These are phyloP conservation scores for Kondoa malvinella DNA, from an alignment of 768 basidiomycete genomes.

Conservation along the genomic window DNA sequence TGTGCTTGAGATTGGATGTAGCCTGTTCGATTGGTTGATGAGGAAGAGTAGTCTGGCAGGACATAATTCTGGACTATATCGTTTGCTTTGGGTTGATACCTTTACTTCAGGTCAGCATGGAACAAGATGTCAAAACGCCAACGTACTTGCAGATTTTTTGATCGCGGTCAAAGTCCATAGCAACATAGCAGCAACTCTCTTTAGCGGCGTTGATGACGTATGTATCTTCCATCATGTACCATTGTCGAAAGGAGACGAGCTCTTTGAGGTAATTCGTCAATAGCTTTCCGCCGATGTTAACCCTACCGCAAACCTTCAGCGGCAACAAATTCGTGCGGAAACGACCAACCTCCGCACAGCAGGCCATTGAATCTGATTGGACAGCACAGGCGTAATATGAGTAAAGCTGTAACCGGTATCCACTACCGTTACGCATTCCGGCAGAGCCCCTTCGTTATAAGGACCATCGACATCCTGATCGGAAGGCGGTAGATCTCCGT, in stretches of 20 bases:
- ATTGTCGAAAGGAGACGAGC: conserved; percentile 81
- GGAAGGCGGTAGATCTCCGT: conserved; percentile 4
- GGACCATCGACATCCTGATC: conserved; percentile 37
- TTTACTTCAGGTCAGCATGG: too few relatives aligned
- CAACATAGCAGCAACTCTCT: conserved; percentile 76
- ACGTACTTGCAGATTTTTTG: conserved; percentile 63
- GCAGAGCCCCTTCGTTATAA: conserved; percentile 30
- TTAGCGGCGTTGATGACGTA: conserved; percentile 84
- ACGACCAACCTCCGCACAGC: conserved; percentile 57
- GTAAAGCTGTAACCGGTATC: conserved; percentile 92
- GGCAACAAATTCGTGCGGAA: not conserved
- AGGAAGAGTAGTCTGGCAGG: conserved; percentile 59
- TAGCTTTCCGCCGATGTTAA: conserved; percentile 89
- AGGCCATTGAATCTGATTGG: conserved; percentile 55
- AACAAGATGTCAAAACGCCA: too few relatives aligned
- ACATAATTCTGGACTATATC: conserved; percentile 71
- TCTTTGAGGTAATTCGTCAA: conserved; percentile 90
- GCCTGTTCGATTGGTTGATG: conserved; percentile 35
- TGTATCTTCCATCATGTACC: conserved; percentile 97
- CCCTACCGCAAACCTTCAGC: conserved; percentile 36
- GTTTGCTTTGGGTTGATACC: conserved; percentile 42
- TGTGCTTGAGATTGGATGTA: conserved; percentile 27
- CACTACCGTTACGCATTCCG: conserved; percentile 66
- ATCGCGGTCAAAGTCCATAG: conserved; percentile 49
- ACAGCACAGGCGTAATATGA: conserved; percentile 68